Evolutionary conservation across 2,329 filamentous ascomycete species (phyloP), one percentile per base, ranked within the genome.

Genomic region (Fusarium brevicatenulatum): DNA sequence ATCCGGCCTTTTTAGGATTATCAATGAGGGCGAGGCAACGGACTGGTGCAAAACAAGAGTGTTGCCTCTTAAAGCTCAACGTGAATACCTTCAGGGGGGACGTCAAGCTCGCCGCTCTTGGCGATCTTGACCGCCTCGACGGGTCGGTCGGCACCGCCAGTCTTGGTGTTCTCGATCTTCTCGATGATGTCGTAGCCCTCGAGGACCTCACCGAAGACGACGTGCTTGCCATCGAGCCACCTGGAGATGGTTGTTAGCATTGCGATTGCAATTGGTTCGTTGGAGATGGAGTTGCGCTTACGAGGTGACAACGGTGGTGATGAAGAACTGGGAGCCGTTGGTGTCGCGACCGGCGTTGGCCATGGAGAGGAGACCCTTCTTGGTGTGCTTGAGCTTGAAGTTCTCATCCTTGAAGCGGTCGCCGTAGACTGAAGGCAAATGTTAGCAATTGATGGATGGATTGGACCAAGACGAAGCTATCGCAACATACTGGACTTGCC

Each of bases 361-460:
- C 93, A 94, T 96, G 84, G 92, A 94, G 75, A 96, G 86, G 57
- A 94, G 86, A 79, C 93, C 93, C 84, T 91, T 92, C 89, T 94
- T 95, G 87, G 88, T 90, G 91, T 97, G 94, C 89, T 95, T 95
- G 81, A 95, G 89, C 91, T 96, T 95, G 89, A 97, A 96, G 92
- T 95, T 96, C 91, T 97, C 93, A 79, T 97, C 93, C 74, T 90
- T 84, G 86, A 96, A 96, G 85, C 93, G 93, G 78, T 89, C 87
- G 79, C 93, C 93, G 82, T 95, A 96, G 86, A 96, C 90, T 91
- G 72, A n/a, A 65, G 36, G 46, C 16, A 23, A 42, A 16, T 42
- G 55, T 78, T 61, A 78, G 76, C 63, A 57, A 73, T 71, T 73
- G 61, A 61, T 30, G 23, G 43, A 37, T 36, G n/a, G 43, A 36